phyloP scores from a whole-genome alignment of 768 basidiomycete species.

The Lactarius trivialis region DNA sequence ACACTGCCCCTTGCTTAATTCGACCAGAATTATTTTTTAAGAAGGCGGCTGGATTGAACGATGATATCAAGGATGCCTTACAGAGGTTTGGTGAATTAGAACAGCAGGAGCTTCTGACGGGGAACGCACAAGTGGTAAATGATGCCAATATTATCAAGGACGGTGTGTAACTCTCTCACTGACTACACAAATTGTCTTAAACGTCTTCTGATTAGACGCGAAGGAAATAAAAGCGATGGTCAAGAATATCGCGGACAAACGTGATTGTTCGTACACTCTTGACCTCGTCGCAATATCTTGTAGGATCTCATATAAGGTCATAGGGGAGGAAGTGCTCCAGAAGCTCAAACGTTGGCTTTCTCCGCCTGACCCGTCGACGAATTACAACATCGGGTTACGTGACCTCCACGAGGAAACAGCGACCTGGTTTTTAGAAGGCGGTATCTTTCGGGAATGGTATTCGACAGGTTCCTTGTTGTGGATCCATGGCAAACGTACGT shows the following conservation, averaged over 20 bases:
- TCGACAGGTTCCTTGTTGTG: not conserved
- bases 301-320: not conserved
- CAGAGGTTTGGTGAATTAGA: not conserved
- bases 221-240: not conserved
- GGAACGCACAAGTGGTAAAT: not conserved
- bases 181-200: not conserved
- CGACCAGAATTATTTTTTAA: not conserved
- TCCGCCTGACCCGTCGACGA: not conserved
- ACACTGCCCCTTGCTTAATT: not conserved
- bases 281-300: not conserved
- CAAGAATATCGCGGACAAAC: not conserved
- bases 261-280: not conserved
- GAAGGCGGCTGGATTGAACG: not conserved
- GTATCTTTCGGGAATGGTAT: not conserved
- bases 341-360: not conserved
- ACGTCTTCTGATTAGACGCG: not conserved
- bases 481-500: not conserved
- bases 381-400: not conserved
- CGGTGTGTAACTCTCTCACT: not conserved
- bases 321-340: not conserved
- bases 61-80: not conserved
- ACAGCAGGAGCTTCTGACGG: not conserved
- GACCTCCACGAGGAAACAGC: not conserved
- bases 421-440: not conserved
- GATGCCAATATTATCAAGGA: not conserved